Base-by-base conservation (phyloP, 2,329 filamentous ascomycete genomes). In the Fusarium cyanostomum region DNA sequence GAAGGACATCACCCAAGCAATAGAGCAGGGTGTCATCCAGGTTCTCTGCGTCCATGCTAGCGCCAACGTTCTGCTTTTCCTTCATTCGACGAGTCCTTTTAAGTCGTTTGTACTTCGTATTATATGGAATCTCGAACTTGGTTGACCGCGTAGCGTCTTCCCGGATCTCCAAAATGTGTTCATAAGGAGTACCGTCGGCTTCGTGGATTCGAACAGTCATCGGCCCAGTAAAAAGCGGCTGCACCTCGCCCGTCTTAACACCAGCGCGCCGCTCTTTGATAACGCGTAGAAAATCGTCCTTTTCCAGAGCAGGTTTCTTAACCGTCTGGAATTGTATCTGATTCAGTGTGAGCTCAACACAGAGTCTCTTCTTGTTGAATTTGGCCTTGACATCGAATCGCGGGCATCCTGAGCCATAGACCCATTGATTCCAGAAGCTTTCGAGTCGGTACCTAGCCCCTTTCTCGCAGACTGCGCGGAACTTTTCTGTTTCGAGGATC, bases 151-250 rank as follows among this genome's bases (percentile, higher is more conserved):
- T 92, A 12, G 87, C 86, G 26, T 90, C 89, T 67, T 97, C 93
- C 59, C 93, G 93, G 73, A 99, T 96, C 71, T 97, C 92, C 28
- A 98, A 89, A 62, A 97, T 97, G 73, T 99, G 95, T 74, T 99
- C 95, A 72, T 99, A 99, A 3, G 95, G 95, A 0, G 95, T 98
- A 9, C 95, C 95, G 72, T 99, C 96, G 21, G 95, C 95, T 79
- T 99, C 95, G 78, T 99, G 95, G 62, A 99, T 97, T 28, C 95
- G 86, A 63, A 99, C 94, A 0, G 95, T 99, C 92, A 99, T 97
- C 0, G 95, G 94, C 0, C 95, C 95, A 1, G 93, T 95, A 71
- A 98, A 98, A 2, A 92, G 84, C n/a, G 88, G 85, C 64, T 92
- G 91, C 13, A 92, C 80, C 50, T 87, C 84, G 12, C 88, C 89